phyloP scores from a whole-genome alignment of 805 yeast species.

The Pichia thaimueangensis region DNA sequence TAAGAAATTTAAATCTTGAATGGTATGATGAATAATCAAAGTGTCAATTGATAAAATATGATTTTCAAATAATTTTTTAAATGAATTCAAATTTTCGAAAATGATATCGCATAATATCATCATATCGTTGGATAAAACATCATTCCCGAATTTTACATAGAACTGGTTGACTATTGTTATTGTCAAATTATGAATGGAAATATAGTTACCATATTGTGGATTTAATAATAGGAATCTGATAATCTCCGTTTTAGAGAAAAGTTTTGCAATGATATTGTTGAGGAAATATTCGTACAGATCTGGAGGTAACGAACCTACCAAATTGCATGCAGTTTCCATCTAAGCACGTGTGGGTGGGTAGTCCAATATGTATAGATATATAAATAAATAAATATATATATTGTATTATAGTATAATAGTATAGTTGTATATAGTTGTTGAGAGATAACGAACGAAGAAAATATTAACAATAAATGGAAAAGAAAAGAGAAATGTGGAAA shows the following conservation, averaged over 20 bases:
- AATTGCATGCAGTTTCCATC: not conserved
- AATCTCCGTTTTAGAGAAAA: conserved; percentile 1
- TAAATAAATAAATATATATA: no score
- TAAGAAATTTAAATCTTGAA: not conserved
- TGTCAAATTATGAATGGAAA: not conserved
- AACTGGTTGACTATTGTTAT: not conserved
- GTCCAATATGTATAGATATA: no score
- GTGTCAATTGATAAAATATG: not conserved
- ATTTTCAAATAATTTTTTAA: not conserved
- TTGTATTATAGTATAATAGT: no score
- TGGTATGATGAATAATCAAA: not conserved
- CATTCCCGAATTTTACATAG: not conserved
- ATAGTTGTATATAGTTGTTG: no score
- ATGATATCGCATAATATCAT: not conserved
- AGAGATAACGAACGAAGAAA: no score
- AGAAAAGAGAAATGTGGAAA: no score
- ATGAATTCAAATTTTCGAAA: not conserved
- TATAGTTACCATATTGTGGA: not conserved
- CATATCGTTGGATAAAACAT: not conserved
- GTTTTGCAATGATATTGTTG: not conserved
- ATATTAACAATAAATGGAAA: no score
- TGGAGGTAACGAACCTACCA: not conserved
- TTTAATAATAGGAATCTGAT: not conserved
- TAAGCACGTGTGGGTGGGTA: no score
- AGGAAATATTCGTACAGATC: not conserved